phyloP scores from a whole-genome alignment of 345 rosid species.

The Euphorbia lathyris region DNA sequence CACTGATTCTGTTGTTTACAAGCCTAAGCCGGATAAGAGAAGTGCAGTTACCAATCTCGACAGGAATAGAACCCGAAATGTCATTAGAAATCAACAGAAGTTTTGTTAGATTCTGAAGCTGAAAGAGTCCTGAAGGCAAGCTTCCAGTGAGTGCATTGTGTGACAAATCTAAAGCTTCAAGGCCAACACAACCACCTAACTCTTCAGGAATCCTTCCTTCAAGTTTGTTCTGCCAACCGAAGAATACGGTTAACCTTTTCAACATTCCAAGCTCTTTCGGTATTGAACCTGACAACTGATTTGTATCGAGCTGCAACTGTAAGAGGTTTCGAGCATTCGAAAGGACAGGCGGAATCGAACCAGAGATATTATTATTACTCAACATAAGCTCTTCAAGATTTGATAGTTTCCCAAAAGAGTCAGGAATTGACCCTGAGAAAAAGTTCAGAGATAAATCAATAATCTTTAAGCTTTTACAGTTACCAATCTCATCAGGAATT shows the following conservation, averaged over 20 bases:
- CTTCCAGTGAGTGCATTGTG: conserved; percentile 74
- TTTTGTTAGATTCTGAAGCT: conserved; percentile 71
- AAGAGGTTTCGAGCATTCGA: conserved; percentile 59
- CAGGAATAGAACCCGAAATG: conserved; percentile 67
- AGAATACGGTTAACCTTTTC: conserved; percentile 62
- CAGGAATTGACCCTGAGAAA: conserved; percentile 72
- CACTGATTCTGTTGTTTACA: conserved; percentile 62
- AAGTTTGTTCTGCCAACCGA: conserved; percentile 88
- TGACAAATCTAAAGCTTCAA: conserved; percentile 78
- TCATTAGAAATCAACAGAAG: conserved; percentile 70
- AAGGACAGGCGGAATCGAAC: conserved; percentile 62
- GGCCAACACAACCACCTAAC: conserved; percentile 53
- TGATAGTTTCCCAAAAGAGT: conserved; percentile 51
- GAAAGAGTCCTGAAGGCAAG: conserved; percentile 73
- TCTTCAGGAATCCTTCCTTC: conserved; percentile 81
- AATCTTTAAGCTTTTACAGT: conserved; percentile 62
- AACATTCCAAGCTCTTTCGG: conserved; percentile 68
- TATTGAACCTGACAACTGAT: conserved; percentile 77
- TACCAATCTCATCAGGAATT: conserved; percentile 85
- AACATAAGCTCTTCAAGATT: conserved; percentile 77
- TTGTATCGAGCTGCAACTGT: conserved; percentile 79
- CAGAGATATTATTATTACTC: conserved; percentile 78
- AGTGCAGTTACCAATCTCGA: conserved; percentile 64
- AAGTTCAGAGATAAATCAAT: conserved; percentile 74
- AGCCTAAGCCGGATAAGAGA: conserved; percentile 77